These are phyloP conservation scores for Neckera pumila DNA, from an alignment of 225 moss, liverwort and hornwort species.

Conservation along the genomic window DNA sequence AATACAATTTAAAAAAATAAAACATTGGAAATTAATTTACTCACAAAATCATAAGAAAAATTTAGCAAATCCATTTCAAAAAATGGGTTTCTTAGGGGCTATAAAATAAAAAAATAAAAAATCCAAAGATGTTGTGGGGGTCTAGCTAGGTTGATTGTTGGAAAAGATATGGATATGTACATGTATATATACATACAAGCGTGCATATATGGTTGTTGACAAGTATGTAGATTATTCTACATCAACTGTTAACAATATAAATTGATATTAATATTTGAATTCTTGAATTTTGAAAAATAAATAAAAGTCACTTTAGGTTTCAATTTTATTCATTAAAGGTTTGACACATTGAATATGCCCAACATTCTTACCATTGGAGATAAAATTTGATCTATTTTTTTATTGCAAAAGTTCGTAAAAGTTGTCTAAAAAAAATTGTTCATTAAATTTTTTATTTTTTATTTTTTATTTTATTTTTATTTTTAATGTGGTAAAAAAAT, in stretches of 20 bases:
- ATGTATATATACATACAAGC: background rate
- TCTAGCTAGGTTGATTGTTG: no score
- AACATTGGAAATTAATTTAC: background rate
- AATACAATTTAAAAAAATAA: no score
- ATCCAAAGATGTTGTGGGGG: rapidly evolving
- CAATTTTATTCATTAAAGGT: background rate
- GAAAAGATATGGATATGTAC: background rate
- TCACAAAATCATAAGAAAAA: no score
- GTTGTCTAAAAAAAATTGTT: background rate
- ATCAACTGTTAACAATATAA: background rate
- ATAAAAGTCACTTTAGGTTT: background rate
- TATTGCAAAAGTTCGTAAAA: background rate
- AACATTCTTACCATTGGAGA: background rate
- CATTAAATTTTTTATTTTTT: background rate
- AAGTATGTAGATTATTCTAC: background rate
- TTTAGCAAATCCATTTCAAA: no score
- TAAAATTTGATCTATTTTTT: no score
- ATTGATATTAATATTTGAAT: rapidly evolving
- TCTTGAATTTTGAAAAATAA: background rate
- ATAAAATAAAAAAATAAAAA: no score
- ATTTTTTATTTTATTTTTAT: background rate
- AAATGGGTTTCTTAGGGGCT: no score
- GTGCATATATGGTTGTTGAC: background rate
- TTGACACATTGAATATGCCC: background rate
- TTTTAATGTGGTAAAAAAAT: background rate